Evolutionary conservation across 2,329 filamentous ascomycete species (phyloP).

Genomic region (Phialemoniopsis sp.): DNA sequence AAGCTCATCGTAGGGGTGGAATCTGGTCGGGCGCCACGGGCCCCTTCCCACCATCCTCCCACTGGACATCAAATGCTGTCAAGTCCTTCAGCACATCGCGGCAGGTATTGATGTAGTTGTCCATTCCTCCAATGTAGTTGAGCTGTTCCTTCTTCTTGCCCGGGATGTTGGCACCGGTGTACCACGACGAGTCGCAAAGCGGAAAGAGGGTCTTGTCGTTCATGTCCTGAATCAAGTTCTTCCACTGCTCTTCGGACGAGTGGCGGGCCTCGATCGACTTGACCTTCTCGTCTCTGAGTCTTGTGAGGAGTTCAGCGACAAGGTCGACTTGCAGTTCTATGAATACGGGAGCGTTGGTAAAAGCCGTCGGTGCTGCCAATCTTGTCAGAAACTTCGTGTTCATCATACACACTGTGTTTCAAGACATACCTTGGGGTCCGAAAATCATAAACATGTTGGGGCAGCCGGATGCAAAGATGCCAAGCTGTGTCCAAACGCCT

Average conservation of each 20-base stretch:
- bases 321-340: conserved; percentile 12
- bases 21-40: too few species aligned
- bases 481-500: conserved; percentile 21
- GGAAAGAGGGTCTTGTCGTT: conserved; percentile 11
- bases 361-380: conserved; percentile 10
- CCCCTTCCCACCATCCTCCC: too few species aligned
- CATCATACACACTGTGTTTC: not conserved
- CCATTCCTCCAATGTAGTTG: conserved; percentile 13
- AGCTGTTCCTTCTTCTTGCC: conserved; percentile 14
- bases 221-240: conserved; percentile 6
- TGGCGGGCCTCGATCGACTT: conserved; percentile 9
- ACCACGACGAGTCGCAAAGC: conserved; percentile 13
- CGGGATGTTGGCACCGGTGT: conserved; percentile 15
- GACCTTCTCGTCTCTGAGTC: conserved; percentile 6
- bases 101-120: conserved; percentile 7
- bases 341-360: conserved; percentile 10
- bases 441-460: conserved; percentile 12
- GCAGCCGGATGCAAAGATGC: conserved; percentile 10
- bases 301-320: conserved; percentile 6
- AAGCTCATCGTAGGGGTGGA: too few species aligned
- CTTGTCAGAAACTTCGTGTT: not conserved
- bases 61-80: too few species aligned
- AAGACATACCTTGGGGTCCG: conserved; percentile 7
- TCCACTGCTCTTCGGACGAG: conserved; percentile 9
- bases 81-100: conserved; percentile 1